Evolutionary conservation across 1,139 yeast genomes (phyloP), one percentile per base, ranked within the genome.

Genomic region (Sugiyamaella japonica): DNA sequence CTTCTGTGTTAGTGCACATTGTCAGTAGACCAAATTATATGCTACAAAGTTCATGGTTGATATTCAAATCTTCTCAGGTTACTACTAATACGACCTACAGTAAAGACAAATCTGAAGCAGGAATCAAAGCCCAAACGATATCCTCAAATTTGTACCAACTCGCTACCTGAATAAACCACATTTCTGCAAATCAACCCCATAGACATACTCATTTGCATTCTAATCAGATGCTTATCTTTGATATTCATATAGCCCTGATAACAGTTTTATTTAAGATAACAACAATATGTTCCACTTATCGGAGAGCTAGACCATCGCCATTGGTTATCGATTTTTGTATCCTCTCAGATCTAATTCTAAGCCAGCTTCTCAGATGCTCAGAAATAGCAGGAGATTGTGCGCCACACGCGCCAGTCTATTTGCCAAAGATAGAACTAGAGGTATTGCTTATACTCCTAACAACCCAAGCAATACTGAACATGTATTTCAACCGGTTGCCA

Each of bases 401-500:
- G 31, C 45, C 13, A 36, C 17, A 8, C 50, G 42, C 43, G 42
- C 17, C 23, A 17, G 10, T 12, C 25, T 45, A 5, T 13, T 34
- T n/a, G 3, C 15, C 25, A 20, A 20, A 20, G 25, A 20, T 34
- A n/a, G 38, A 34, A 28, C 41, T 6, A 47, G 56, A 28, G 2
- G 37, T 32, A 40, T 48, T 23, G 48, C 56, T 2, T 53, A 39
- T 40, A 48, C 56, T 3, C 54, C 54, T 28, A 34, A 45, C 41
- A 48, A 37, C 13, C 45, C 52, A 16, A 47, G 31, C 15, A 41
- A 42, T 20, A 40, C 54, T 34, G 57, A 59, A 48, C 70, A 66
- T 54, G 56, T 65, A 39, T 68, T 69, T 56, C 70, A 68, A 54
- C 73, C 75, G 5, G 66, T 68, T 10, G 74, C 70, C 12, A 61